Percentiles rank a stretch among this genome's conserved stretches.
Evolutionary conservation across 2,329 filamentous ascomycete genomes (phyloP).

Genomic region (Elsinoe australis): DNA sequence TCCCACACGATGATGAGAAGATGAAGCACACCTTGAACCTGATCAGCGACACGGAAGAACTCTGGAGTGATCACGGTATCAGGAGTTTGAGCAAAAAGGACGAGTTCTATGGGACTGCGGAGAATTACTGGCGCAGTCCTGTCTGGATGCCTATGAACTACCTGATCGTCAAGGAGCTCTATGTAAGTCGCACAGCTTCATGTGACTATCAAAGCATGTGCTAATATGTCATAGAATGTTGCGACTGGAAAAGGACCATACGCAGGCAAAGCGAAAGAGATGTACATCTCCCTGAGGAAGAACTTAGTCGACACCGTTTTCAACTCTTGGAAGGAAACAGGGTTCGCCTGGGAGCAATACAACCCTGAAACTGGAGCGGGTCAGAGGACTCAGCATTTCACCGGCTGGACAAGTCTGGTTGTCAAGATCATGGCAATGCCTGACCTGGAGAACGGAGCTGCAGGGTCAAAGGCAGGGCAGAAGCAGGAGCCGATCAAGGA

Average conservation of each 20-base stretch:
- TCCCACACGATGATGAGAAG: slow-evolving; percentile 65
- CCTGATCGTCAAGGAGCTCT: slow-evolving; percentile 67
- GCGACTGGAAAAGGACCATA: slow-evolving; percentile 60
- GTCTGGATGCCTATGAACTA: slow-evolving; percentile 98
- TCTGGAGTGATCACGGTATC: slow-evolving; percentile 88
- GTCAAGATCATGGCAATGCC: slow-evolving; percentile 98
- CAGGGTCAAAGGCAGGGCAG: background rate
- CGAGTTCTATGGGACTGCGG: slow-evolving; percentile 75
- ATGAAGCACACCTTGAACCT: slow-evolving; percentile 69
- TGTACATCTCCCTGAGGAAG: slow-evolving; percentile 69
- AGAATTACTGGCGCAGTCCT: slow-evolving; percentile 96
- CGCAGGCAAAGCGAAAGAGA: slow-evolving; percentile 56
- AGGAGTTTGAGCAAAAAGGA: slow-evolving; percentile 80
- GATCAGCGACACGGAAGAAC: slow-evolving; percentile 68
- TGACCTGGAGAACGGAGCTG: slow-evolving; percentile 19
- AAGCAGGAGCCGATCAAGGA: slow-evolving; percentile 16
- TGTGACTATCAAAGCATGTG: background rate
- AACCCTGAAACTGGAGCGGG: slow-evolving; percentile 85
- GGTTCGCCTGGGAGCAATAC: slow-evolving; percentile 98
- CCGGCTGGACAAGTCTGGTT: slow-evolving; percentile 96
- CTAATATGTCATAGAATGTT: slow-evolving; percentile 45
- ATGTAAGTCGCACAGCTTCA: slow-evolving; percentile 50
- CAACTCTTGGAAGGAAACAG: slow-evolving; percentile 78
- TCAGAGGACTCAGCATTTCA: slow-evolving; percentile 97
- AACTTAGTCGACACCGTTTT: slow-evolving; percentile 88